Evolutionary conservation across 2,329 filamentous ascomycete species (phyloP), one percentile per base, ranked within the genome.

Genomic region (Emergomyces orientalis): DNA sequence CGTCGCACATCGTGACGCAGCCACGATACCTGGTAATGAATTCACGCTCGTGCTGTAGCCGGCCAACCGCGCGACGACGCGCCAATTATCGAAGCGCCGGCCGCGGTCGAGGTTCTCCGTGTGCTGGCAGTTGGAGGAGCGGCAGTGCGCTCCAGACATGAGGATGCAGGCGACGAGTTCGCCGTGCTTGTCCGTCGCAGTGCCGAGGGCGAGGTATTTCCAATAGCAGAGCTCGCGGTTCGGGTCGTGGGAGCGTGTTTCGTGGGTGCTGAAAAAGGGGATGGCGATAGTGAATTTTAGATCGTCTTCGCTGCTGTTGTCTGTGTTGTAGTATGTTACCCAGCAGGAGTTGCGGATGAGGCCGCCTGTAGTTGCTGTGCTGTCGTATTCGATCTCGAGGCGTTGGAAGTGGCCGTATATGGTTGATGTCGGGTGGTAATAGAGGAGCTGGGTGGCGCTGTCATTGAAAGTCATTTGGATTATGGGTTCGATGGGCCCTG

Each of bases 201-300:
- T 72, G 22, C 75, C 76, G 25, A 77, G 69, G 19, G 75, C 63
- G n/a, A 78, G 74, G 52, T 78, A 77, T 63, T 70, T 71, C 73
- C 74, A 76, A 56, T 72, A 70, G 65, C 76, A 77, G 13, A 66
- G 62, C 27, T 65, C 30, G 19, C 63, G 60, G 52, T 56, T 22
- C 54, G 62, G 34, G 63, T 62, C 22, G 9, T 49, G 22, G 25
- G 60, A 34, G n/a, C 62, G 63, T 4, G 69, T 68, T 2, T 68
- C 62, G 62, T 78, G 76, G 0, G 71, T 75, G 25, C 69, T 71
- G 65, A 71, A 78, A 63, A 78, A 78, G 0, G 76, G 76, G 9
- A 77, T 73, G 7, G 64, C 74, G 32, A 78, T 73, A 2, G 71
- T 70, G 66, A 78, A 77, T 6, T 63, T 62, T 41, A 76, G 71